Percentiles rank a stretch among this genome's conserved stretches.
These are phyloP conservation scores for Neocatenulostroma microsporum DNA, from an alignment of 2,329 filamentous ascomycete species.

Conservation along the genomic window DNA sequence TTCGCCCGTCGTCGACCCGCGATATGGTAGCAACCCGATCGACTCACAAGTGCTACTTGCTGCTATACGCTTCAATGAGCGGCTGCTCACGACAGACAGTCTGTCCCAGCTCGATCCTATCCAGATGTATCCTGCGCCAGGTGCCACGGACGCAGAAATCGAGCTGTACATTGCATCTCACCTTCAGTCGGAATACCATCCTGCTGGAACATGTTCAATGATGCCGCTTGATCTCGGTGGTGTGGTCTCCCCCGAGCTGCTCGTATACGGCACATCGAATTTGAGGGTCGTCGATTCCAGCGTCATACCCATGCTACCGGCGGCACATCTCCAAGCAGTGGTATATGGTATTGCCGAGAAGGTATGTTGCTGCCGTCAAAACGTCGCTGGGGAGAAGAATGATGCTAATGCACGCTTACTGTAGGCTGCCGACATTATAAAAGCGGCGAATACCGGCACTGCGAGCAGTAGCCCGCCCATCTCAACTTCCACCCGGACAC, in stretches of 20 bases:
- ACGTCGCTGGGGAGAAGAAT: too few relatives aligned
- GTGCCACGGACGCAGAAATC: slow-evolving; percentile 24
- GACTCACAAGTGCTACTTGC: slow-evolving; percentile 27
- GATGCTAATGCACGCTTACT: neutral
- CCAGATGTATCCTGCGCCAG: slow-evolving; percentile 16
- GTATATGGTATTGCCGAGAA: slow-evolving; percentile 34
- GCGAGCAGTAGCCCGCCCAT: neutral
- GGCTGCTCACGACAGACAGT: slow-evolving; percentile 18
- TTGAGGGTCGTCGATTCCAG: slow-evolving; percentile 41
- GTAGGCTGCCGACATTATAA: slow-evolving; percentile 43
- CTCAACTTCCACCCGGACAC: neutral
- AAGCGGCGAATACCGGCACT: slow-evolving; percentile 17
- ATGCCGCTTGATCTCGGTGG: slow-evolving; percentile 41
- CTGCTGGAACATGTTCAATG: slow-evolving; percentile 46
- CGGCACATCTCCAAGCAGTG: slow-evolving; percentile 26
- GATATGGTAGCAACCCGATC: slow-evolving; percentile 39
- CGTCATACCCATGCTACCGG: slow-evolving; percentile 39
- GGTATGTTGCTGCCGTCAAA: slow-evolving; percentile 18
- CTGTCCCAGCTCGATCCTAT: slow-evolving; percentile 19
- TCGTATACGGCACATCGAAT: slow-evolving; percentile 39
- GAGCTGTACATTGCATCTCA: slow-evolving; percentile 20
- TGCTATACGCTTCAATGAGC: slow-evolving; percentile 23
- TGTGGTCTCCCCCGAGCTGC: slow-evolving; percentile 40
- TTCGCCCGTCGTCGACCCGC: slow-evolving; percentile 36
- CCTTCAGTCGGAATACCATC: slow-evolving; percentile 43